These are phyloP conservation scores for Nissolia schottii DNA, from an alignment of 306 rosid genomes.

Conservation along the genomic window DNA sequence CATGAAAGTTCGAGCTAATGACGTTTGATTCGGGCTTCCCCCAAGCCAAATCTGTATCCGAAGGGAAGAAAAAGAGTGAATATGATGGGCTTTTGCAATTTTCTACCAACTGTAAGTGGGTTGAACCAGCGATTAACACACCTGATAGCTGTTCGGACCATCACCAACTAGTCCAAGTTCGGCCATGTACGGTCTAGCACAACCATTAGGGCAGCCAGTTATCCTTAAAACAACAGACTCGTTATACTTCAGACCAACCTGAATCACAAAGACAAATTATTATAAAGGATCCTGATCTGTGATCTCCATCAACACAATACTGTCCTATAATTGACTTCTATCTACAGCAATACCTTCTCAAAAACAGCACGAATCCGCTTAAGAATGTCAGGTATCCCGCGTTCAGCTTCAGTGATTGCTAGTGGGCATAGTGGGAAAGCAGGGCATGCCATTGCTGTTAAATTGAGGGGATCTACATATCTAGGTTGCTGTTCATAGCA, in stretches of 20 bases:
- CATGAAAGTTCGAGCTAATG: constrained; percentile 78
- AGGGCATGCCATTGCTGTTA: constrained; percentile 99
- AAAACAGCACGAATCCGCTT: constrained; percentile 86
- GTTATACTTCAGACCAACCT: constrained; percentile 90
- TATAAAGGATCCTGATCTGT: not conserved
- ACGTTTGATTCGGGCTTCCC: constrained; percentile 74
- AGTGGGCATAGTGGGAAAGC: constrained; percentile 95
- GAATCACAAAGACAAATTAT: constrained; percentile 19
- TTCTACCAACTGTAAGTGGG: not conserved
- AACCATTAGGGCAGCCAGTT: constrained; percentile 97
- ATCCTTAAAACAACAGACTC: constrained; percentile 87
- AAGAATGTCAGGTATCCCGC: constrained; percentile 86
- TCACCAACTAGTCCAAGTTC: constrained; percentile 98
- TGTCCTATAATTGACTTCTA: not conserved
- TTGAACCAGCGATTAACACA: constrained; percentile 31
- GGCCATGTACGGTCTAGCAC: constrained; percentile 98
- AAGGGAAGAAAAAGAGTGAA: not conserved
- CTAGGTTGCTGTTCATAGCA: constrained; percentile 65
- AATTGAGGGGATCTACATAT: constrained; percentile 85
- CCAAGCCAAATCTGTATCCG: constrained; percentile 86
- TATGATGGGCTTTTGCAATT: not conserved
- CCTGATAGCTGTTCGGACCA: constrained; percentile 99
- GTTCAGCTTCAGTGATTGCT: constrained; percentile 97
- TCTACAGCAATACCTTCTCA: constrained; percentile 64
- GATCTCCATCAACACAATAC: constrained; percentile 10